Evolutionary conservation across 306 rosid species (phyloP), one percentile per base, ranked within the genome.

Genomic region (Canavalia gladiata): DNA sequence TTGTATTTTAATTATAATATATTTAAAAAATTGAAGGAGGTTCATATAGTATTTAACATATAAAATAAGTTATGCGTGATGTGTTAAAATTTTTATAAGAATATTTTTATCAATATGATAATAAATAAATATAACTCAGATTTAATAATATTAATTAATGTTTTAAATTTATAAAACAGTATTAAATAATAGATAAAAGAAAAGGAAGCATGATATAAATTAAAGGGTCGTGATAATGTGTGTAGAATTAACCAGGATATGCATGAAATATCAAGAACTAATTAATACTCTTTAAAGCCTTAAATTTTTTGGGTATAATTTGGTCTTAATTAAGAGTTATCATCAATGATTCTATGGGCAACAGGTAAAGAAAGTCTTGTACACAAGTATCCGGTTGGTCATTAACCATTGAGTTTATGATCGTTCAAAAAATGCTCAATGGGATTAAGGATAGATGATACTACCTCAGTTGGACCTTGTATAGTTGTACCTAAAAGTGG

Each of bases 401-500:
- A 29, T 49, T 62, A n/a, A 41, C 25, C 46, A 6, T 7, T 13
- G 8, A 57, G 72, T 57, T 37, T 41, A 69, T 70, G n/a, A 39
- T 83, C n/a, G 5, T 42, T 31, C 2, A 50, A 50, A 47, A 55
- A 71, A 10, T 5, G 71, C 8, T 54, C 55, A 73, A 72, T 34
- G 60, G 42, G 64, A 33, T 25, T 64, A 56, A 34, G 52, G 37
- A 77, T 13, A 4, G 54, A 76, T 13, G 55, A 37, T 10, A 68
- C 81, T 57, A 75, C 78, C 78, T 63, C 34, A 54, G 83, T 63
- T 77, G 70, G 37, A 51, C 64, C 77, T 43, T 47, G 45, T 35
- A 25, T 55, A 73, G 65, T 71, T 39, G 80, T 65, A 79, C 57
- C 83, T 81, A 79, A 82, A 82, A 80, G 87, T 70, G 84, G 65